Evolutionary conservation across 2,329 filamentous ascomycete species (phyloP).

Genomic region (Cytospora piceae): DNA sequence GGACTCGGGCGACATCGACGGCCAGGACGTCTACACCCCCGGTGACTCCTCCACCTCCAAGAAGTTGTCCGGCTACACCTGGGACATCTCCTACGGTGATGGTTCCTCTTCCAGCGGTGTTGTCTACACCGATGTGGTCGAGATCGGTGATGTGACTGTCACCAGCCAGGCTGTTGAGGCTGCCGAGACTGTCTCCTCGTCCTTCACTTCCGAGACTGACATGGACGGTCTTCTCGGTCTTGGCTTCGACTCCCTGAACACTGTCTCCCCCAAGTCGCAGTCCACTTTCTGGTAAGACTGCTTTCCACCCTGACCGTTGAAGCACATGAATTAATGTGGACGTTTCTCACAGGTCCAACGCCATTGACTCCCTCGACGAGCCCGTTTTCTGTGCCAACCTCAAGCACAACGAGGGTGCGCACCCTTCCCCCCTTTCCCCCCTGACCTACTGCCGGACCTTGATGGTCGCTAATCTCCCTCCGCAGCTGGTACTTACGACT

Average conservation of each 20-base stretch:
- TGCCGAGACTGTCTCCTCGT: constrained; percentile 57
- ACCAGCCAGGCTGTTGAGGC: constrained; percentile 66
- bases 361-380: constrained; percentile 36
- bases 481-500: constrained; percentile 42
- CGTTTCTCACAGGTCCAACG: constrained; percentile 39
- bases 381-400: constrained; percentile 43
- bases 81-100: constrained; percentile 67
- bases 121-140: constrained; percentile 67
- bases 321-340: neutral
- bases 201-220: constrained; percentile 40
- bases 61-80: constrained; percentile 47
- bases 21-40: constrained; percentile 61
- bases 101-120: constrained; percentile 63
- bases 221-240: constrained; percentile 58
- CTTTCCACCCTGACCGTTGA: neutral
- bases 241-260: constrained; percentile 63
- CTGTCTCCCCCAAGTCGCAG: constrained; percentile 57
- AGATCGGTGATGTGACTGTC: constrained; percentile 62
- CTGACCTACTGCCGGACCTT: constrained; percentile 29
- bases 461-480: constrained; percentile 13
- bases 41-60: constrained; percentile 46
- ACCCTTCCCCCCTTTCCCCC: constrained; percentile 63
- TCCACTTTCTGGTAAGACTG: constrained; percentile 37
- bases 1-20: constrained; percentile 47
- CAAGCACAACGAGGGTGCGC: constrained; percentile 42